Percentiles rank a stretch among this genome's conserved stretches.
These are phyloP conservation scores for Paraphoma chrysanthemicola DNA, from an alignment of 2,329 filamentous ascomycete species.

Conservation along the genomic window DNA sequence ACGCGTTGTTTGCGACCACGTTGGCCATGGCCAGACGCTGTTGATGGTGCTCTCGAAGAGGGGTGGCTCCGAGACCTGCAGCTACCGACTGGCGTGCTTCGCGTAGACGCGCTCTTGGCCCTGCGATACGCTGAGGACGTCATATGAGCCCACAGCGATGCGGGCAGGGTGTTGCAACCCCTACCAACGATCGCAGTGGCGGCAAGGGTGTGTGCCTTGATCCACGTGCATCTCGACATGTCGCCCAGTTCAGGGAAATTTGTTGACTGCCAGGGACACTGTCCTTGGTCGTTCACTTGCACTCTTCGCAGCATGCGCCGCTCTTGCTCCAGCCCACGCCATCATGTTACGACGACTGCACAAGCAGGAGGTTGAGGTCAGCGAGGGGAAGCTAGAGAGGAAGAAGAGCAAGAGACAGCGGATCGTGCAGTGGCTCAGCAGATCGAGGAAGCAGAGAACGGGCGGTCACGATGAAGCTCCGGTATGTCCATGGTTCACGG, in stretches of 20 bases:
- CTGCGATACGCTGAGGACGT: slow-evolving; percentile 21
- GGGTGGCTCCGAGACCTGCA: slow-evolving; percentile 17
- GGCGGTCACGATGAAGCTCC: slow-evolving; percentile 20
- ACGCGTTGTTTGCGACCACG: slow-evolving; percentile 11
- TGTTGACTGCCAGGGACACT: slow-evolving; percentile 29
- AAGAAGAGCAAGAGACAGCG: slow-evolving; percentile 41
- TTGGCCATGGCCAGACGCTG: background rate
- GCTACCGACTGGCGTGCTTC: slow-evolving; percentile 26
- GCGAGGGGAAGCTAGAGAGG: slow-evolving; percentile 25
- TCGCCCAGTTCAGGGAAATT: slow-evolving; percentile 29
- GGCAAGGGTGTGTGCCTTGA: slow-evolving; percentile 38
- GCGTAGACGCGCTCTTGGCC: slow-evolving; percentile 16
- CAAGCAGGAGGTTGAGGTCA: slow-evolving; percentile 25
- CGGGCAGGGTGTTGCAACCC: slow-evolving; percentile 30
- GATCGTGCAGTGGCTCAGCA: slow-evolving; percentile 39
- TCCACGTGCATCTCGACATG: slow-evolving; percentile 31
- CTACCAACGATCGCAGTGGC: slow-evolving; percentile 23
- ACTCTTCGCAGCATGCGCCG: slow-evolving; percentile 30
- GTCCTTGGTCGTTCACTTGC: slow-evolving; percentile 19
- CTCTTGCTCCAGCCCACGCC: slow-evolving; percentile 14
- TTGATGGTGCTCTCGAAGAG: slow-evolving; percentile 9
- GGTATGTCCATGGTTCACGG: slow-evolving; percentile 21
- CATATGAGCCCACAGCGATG: slow-evolving; percentile 27
- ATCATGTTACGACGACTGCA: slow-evolving; percentile 41
- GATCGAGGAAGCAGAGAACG: slow-evolving; percentile 30